Conservation (phyloP, 306 rosid species). For the Pterocarpus santalinus region DNA sequence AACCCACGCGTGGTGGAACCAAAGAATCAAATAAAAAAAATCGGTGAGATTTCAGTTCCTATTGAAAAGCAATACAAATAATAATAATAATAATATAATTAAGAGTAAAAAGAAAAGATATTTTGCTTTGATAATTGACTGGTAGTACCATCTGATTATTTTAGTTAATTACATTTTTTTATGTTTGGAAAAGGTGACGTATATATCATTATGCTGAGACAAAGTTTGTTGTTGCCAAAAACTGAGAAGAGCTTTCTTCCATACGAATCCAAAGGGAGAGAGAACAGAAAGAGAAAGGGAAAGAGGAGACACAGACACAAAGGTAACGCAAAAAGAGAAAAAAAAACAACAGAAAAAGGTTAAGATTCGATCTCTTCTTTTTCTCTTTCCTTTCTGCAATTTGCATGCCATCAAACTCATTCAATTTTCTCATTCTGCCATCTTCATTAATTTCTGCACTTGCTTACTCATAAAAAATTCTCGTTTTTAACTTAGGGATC, state of each 20-base stretch:
- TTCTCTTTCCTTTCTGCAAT: background rate
- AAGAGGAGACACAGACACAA: slow-evolving; percentile 57
- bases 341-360: slow-evolving; percentile 27
- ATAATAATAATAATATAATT: too few species aligned
- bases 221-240: slow-evolving; percentile 20
- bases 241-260: slow-evolving; percentile 41
- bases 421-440: background rate
- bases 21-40: background rate
- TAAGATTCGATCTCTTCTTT: slow-evolving; percentile 46
- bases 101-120: background rate
- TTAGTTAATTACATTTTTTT: background rate
- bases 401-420: slow-evolving; percentile 12
- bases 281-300: slow-evolving; percentile 28
- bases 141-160: background rate
- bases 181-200: background rate
- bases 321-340: slow-evolving; percentile 5
- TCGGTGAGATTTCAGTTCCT: background rate
- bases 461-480: slow-evolving; percentile 14
- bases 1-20: background rate
- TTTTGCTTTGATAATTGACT: background rate
- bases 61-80: background rate
- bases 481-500: slow-evolving; percentile 35
- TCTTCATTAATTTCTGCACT: background rate
- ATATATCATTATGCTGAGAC: slow-evolving; percentile 8
- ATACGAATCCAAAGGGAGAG: slow-evolving; percentile 39